Base-by-base conservation (phyloP, 2,329 filamentous ascomycete genomes). In the Aspergillus floridensis region DNA sequence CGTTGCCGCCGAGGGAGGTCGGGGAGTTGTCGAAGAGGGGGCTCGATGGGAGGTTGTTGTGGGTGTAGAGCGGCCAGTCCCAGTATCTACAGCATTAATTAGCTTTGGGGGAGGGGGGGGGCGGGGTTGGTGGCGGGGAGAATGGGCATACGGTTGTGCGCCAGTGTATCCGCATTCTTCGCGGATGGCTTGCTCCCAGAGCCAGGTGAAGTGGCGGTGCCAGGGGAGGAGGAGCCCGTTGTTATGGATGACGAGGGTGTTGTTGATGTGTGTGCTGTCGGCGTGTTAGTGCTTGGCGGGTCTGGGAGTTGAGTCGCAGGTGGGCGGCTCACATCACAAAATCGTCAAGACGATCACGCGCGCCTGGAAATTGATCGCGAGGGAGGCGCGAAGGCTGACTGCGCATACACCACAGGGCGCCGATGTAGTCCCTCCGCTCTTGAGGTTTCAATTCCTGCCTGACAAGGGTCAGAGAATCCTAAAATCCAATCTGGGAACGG, bases 341-440 rank as follows among this genome's bases (percentile, higher is more conserved):
- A 44, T 72, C 70, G 24, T 71, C 69, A 5, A 68, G 58, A 8
- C 69, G 63, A 41, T 66, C 70, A 14, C 59, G 62, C 4, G 70
- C 68, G 2, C 69, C 68, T 0, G 69, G 69, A 41, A 61, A 72
- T 2, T 65, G 46, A 10, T 56, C 53, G 11, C 62, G 63, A 1
- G 68, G 60, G 16, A 71, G 59, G 6, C 54, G 46, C 0, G 68
- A 55, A 1, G 67, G 65, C 11, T 58, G 58, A 6, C 56, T 26
- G 29, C 66, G 63, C 21, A 72, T 32, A 59, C 70, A 71, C 46
- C 61, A 53, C 3, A 71, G 60, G 0, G 70, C 68, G 35, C 69
- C 55, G 10, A 63, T 71, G 53, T 71, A 71, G 12, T 60, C 58
- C 7, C 59, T 66, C n/a, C 66, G 59, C 29, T 72, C 59, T 5